phyloP scores from a whole-genome alignment of 1,284 basidiomycete species.

The Ustilago xerochloae region DNA sequence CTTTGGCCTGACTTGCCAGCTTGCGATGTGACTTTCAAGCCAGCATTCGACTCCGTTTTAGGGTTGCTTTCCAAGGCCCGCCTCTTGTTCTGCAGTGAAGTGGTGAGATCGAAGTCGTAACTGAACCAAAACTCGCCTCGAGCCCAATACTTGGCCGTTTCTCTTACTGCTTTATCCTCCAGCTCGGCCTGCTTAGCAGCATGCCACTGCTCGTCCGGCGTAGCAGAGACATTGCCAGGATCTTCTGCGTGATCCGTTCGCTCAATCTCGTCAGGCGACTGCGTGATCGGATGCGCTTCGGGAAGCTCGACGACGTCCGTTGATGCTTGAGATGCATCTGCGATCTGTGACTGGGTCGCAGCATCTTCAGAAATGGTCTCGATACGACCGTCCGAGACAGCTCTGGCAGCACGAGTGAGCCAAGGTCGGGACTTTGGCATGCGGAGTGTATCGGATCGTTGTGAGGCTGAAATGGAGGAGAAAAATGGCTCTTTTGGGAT shows the following conservation, averaged over 20 bases:
- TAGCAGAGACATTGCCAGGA: neutral
- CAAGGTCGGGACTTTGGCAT: slow-evolving; percentile 40
- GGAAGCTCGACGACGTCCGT: slow-evolving; percentile 15
- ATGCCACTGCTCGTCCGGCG: slow-evolving; percentile 49
- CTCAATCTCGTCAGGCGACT: slow-evolving; percentile 4
- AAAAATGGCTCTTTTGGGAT: slow-evolving; percentile 45
- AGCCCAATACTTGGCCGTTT: slow-evolving; percentile 56
- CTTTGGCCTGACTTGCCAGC: no score
- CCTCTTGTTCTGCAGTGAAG: slow-evolving; percentile 70
- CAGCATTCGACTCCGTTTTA: neutral
- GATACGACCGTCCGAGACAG: slow-evolving; percentile 39
- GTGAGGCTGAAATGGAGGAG: slow-evolving; percentile 9
- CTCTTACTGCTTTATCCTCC: slow-evolving; percentile 61
- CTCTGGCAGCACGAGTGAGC: slow-evolving; percentile 37
- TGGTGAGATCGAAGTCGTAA: slow-evolving; percentile 72
- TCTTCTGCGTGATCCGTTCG: neutral
- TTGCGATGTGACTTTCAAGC: neutral
- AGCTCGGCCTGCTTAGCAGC: slow-evolving; percentile 60
- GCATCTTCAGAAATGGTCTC: slow-evolving; percentile 27
- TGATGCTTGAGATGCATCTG: slow-evolving; percentile 4
- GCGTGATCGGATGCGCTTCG: neutral
- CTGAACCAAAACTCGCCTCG: slow-evolving; percentile 67
- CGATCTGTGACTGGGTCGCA: slow-evolving; percentile 11
- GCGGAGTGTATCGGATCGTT: slow-evolving; percentile 24
- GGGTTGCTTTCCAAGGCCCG: slow-evolving; percentile 49